Evolutionary conservation across 139 green algal species (phyloP).

Genomic region (Coelastrella sp.): DNA sequence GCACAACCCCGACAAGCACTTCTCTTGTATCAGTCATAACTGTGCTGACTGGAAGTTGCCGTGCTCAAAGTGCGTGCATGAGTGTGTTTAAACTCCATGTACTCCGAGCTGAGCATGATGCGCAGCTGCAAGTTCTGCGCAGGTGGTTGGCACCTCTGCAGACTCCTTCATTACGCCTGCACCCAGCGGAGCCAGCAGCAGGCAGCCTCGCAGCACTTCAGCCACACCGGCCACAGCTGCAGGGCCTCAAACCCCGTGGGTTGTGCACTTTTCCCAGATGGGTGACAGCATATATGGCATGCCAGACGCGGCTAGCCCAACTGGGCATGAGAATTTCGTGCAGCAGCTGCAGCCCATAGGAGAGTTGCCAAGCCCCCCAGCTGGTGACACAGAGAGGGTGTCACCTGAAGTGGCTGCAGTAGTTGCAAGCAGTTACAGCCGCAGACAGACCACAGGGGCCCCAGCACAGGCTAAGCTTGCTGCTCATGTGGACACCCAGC

Average conservation of each 20-base stretch:
- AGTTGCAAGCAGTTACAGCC: not conserved
- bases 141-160: not conserved
- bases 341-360: slow-evolving; percentile 24
- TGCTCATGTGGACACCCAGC: too few species aligned
- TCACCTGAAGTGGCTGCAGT: not conserved
- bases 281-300: slow-evolving; percentile 34
- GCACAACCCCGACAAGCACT: too few species aligned
- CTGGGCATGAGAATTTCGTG: not conserved
- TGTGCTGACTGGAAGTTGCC: too few species aligned
- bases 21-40: too few species aligned
- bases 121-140: too few species aligned
- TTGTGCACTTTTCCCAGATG: slow-evolving; percentile 43
- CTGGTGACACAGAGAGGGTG: not conserved
- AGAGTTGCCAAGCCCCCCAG: not conserved
- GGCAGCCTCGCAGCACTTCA: not conserved
- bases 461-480: too few species aligned
- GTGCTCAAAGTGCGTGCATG: too few species aligned
- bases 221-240: not conserved
- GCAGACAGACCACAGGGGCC: too few species aligned
- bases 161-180: not conserved
- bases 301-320: not conserved
- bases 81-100: too few species aligned
- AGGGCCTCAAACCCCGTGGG: slow-evolving; percentile 26
- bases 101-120: too few species aligned
- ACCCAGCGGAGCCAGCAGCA: not conserved